Conservation (phyloP, 192 early-diverging fungal species). For the Coemansia sp. region DNA sequence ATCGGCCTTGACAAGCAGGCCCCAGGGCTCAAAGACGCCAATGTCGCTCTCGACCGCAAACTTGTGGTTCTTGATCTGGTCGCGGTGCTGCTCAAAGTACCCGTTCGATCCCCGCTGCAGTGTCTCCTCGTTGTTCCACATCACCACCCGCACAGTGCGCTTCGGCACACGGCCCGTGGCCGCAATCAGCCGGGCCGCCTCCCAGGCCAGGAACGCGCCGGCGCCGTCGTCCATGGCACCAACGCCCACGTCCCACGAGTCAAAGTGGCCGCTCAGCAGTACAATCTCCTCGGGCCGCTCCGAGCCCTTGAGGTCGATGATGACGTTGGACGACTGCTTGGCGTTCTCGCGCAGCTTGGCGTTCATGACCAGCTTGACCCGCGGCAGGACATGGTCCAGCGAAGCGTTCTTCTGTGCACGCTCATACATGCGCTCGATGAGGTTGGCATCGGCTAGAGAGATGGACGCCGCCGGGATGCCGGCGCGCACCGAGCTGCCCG, state of each 20-base stretch:
- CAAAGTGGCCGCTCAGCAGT: constrained; percentile 55
- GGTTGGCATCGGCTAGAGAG: constrained; percentile 51
- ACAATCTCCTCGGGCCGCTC: constrained; percentile 50
- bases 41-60: constrained; percentile 59
- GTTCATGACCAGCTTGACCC: constrained; percentile 50
- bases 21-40: constrained; percentile 60
- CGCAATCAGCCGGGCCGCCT: constrained; percentile 38
- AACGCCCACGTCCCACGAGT: constrained; percentile 52
- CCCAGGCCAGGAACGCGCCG: constrained; percentile 51
- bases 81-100: constrained; percentile 45
- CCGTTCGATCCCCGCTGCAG: constrained; percentile 51
- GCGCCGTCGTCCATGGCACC: constrained; percentile 60
- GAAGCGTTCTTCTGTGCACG: constrained; percentile 31
- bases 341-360: constrained; percentile 27
- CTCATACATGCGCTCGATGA: constrained; percentile 47
- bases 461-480: constrained; percentile 54
- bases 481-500: constrained; percentile 46
- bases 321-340: constrained; percentile 50
- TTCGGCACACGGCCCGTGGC: constrained; percentile 33
- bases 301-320: constrained; percentile 52
- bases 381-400: constrained; percentile 36
- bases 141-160: constrained; percentile 55
- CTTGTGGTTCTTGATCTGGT: constrained; percentile 24
- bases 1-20: constrained; percentile 44
- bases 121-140: constrained; percentile 61